These are phyloP conservation scores for Cladophialophora carrionii DNA, from an alignment of 2,329 filamentous ascomycete species.

Conservation along the genomic window DNA sequence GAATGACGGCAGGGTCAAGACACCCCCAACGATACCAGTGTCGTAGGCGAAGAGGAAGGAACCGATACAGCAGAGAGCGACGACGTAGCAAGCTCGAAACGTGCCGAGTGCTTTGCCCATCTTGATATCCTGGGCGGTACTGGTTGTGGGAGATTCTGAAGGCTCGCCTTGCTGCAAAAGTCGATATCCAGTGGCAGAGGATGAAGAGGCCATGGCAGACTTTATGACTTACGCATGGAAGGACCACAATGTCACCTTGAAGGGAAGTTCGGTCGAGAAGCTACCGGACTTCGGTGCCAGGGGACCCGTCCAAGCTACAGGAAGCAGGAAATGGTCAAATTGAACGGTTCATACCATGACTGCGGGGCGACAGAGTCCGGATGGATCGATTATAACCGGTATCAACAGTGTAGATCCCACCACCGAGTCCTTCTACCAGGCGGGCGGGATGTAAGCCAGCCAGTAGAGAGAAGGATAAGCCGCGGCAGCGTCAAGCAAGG, in stretches of 20 bases:
- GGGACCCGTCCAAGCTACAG: neutral
- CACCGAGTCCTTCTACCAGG: neutral
- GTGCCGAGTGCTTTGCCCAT: constrained; percentile 45
- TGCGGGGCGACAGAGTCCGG: constrained; percentile 6
- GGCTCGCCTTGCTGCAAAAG: constrained; percentile 27
- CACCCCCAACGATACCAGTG: constrained; percentile 52
- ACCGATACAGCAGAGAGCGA: constrained; percentile 45
- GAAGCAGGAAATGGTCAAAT: neutral
- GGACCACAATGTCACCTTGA: neutral
- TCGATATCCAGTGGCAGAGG: constrained; percentile 27
- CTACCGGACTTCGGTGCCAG: constrained; percentile 10
- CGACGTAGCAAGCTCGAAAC: constrained; percentile 45
- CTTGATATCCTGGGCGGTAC: constrained; percentile 22
- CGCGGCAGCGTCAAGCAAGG: constrained; percentile 7
- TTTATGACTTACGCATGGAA: neutral
- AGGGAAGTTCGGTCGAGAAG: constrained; percentile 10
- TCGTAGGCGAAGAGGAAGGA: constrained; percentile 50
- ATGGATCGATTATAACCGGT: constrained; percentile 12
- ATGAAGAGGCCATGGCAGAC: constrained; percentile 26
- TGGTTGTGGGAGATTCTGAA: constrained; percentile 15
- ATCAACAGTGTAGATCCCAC: constrained; percentile 17
- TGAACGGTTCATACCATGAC: constrained; percentile 3
- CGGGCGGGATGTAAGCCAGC: neutral
- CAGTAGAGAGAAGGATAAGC: constrained; percentile 6
- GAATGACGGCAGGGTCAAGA: constrained; percentile 52